Evolutionary conservation across 1,139 yeast species (phyloP), one percentile per base, ranked within the genome.

Genomic region (Trichomonascaceae sp.): DNA sequence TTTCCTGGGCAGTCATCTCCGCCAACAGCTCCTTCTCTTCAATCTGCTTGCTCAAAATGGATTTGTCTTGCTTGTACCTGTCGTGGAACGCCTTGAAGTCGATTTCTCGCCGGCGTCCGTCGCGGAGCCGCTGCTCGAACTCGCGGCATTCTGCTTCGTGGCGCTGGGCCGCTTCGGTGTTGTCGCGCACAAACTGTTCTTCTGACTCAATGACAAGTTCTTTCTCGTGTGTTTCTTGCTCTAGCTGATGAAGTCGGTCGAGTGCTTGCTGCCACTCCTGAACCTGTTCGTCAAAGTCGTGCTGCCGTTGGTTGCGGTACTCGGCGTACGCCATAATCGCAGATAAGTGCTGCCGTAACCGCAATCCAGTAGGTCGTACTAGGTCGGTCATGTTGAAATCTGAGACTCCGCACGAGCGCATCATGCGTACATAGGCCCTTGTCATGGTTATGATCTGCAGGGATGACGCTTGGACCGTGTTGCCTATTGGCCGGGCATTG

Each of bases 321-420:
- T 92, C 60, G 2, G 93, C 93, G 61, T 72, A 85, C 51, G 85
- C 84, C 13, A 84, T 79, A 33, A 85, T 76, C 1, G 92, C 93
- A 51, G 94, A 81, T 20, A 85, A 56, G 14, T 81, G 65, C 32
- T 92, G 62, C 43, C 74, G 60, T 3, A 74, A 64, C 37, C 93
- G 61, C 31, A 55, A 57, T 0, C 81, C 65, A 16, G 84, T 94
- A 0, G 96, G 96, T 41, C 66, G 71, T 33, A 65, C 60, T 27
- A 71, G 60, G 56, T 85, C 96, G 59, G 71, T 65, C 35, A 84
- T 62, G 29, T 76, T 69, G 48, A 84, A 79, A 53, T 85, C 94
- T 37, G 71, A 65, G 3, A 84, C 71, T 0, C 95, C 95, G 51
- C 89, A 76, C 37, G 70, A 76, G 34, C 66, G 64, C 45, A 81